Base-by-base conservation (phyloP, 2,329 filamentous ascomycete genomes). In the Emergomyces pasteurianus region DNA sequence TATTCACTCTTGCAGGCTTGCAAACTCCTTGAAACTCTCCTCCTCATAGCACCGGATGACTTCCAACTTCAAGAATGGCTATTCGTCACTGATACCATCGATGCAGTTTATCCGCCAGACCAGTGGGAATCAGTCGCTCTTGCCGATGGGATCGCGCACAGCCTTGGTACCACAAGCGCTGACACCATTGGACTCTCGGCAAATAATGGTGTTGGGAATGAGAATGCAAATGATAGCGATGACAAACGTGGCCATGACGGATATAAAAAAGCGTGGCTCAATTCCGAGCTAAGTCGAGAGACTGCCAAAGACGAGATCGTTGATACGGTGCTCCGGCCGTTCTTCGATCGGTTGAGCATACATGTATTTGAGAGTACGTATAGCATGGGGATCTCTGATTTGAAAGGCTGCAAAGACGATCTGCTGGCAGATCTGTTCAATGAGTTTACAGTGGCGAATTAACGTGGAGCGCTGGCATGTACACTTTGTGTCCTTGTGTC, bases 41-140 rank as follows among this genome's bases (percentile, higher is more conserved):
- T 97, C 16, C 86, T 90, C 50, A 80, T 92, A 8, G 87, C 89
- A 4, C 92, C 92, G 0, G 94, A 99, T 67, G 94, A 99, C 72
- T 99, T 97, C 75, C 94, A 97, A 73, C 83, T 97, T n/a, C 88
- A 95, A 69, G 90, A 96, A 77, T 99, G 94, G 94, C 83, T 97
- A 3, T 99, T 96, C 73, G 86, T 99, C 60, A 95, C 91, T 1
- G 94, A 99, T 74, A 97, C 92, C 16, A 92, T 96, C 65, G 94
- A 99, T 68, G 92, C 94, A 0, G 89, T 99, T 40, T 95, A 99
- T 74, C 86, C 89, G 14, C 86, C 90, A 0, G 76, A 84, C 16
- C 78, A 80, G 58, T 87, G 86, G 75, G 81, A 85, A 63, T 82
- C 90, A 1, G 78, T 88, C 2, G 90, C 90, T 2, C 81, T 97